phyloP scores from a whole-genome alignment of 768 basidiomycete genomes.

The Inosperma sp. region DNA sequence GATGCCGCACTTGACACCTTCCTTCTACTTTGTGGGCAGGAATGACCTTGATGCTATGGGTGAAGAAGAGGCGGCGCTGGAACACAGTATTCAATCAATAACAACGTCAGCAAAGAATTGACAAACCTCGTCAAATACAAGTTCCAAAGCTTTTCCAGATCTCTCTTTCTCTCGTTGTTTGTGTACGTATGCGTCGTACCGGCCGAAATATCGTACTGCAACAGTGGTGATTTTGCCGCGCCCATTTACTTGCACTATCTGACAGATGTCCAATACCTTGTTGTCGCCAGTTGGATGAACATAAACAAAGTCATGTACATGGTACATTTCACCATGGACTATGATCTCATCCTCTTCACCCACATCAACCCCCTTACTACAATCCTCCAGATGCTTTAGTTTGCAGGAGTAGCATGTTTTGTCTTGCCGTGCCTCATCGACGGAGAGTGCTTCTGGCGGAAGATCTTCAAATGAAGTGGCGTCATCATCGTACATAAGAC shows the following conservation, averaged over 20 bases:
- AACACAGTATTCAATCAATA: background rate
- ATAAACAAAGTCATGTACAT: constrained; percentile 60
- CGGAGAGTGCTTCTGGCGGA: constrained; percentile 27
- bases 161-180: constrained; percentile 5
- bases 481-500: constrained; percentile 49
- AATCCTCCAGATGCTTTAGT: constrained; percentile 16
- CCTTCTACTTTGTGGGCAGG: constrained; percentile 46
- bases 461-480: constrained; percentile 44
- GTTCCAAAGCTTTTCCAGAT: background rate
- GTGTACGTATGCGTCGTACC: constrained; percentile 40
- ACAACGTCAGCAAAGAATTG: constrained; percentile 20
- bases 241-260: constrained; percentile 41
- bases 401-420: constrained; percentile 51
- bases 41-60: constrained; percentile 25
- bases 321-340: constrained; percentile 45
- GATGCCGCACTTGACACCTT: constrained; percentile 45
- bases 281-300: constrained; percentile 31
- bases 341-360: constrained; percentile 33
- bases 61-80: constrained; percentile 43
- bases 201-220: constrained; percentile 40
- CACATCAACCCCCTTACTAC: background rate
- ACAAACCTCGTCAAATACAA: constrained; percentile 43
- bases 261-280: constrained; percentile 47
- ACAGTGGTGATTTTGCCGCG: constrained; percentile 23
- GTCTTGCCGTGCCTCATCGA: constrained; percentile 3